These are phyloP conservation scores for Lepidium sativum DNA, from an alignment of 345 rosid species.

Conservation along the genomic window DNA sequence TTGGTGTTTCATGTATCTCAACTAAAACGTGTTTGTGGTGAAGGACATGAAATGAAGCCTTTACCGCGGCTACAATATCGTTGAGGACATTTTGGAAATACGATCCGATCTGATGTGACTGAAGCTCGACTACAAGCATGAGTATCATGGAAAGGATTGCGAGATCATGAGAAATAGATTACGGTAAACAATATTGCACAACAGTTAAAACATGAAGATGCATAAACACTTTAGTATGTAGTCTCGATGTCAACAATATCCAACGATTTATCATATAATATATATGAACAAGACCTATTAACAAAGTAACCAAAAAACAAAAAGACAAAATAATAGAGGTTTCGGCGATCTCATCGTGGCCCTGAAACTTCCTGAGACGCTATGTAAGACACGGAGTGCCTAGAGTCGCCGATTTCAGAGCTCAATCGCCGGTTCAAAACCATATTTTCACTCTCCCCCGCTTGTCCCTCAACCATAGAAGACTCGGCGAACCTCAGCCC, in stretches of 20 bases:
- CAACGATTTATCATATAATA: background rate
- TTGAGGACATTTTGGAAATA: too few relatives aligned
- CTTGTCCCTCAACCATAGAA: conserved; percentile 43
- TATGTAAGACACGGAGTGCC: conserved; percentile 39
- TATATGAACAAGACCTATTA: conserved; percentile 16
- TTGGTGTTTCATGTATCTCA: too few relatives aligned
- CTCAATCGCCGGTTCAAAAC: conserved; percentile 31
- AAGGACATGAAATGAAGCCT: too few relatives aligned
- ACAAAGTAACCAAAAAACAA: conserved; percentile 3
- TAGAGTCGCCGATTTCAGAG: conserved; percentile 31
- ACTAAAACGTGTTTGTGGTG: too few relatives aligned
- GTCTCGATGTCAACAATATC: background rate
- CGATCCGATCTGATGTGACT: too few relatives aligned
- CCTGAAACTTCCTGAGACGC: conserved; percentile 87
- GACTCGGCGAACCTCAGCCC: conserved; percentile 74
- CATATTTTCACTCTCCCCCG: conserved; percentile 26
- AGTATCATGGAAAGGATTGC: too few relatives aligned
- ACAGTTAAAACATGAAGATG: background rate
- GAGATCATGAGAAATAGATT: too few relatives aligned
- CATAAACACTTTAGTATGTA: background rate
- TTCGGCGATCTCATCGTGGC: conserved; percentile 41
- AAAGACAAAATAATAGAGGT: background rate
- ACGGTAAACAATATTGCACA: too few relatives aligned
- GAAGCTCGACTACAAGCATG: too few relatives aligned
- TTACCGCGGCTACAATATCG: too few relatives aligned